Base-by-base conservation (phyloP, 1,284 basidiomycete species). In the Cryptococcus neoformans region DNA sequence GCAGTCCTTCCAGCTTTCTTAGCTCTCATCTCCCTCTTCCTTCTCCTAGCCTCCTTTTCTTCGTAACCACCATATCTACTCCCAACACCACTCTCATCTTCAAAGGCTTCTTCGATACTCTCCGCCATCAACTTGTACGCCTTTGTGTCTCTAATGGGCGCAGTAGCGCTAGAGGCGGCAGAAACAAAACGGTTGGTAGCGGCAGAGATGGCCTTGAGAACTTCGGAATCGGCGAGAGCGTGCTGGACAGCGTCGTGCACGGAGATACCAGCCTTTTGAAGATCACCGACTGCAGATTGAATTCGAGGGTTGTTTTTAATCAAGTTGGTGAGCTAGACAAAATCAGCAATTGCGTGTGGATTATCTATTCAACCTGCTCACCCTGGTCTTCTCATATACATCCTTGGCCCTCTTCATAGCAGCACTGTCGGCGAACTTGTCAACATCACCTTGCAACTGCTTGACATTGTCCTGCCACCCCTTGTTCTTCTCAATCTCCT, bases 221-320 rank as follows among this genome's bases (percentile, higher is more conserved):
- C 74, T 60, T 95, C 92, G 65, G 89, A 92, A 80, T 98, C 94
- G 68, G 96, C 91, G 54, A 98, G 82, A 17, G 95, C 92, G 69
- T 92, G 89, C 12, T 84, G 83, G 50, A 98, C 92, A 8, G 95
- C 95, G 75, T 98, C 94, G 47, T 90, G 88, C 60, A 98, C 89
- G 71, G 91, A 92, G 55, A 95, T 84, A 62, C 96, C 96, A 12
- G 87, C 84, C 74, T 89, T 90, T 70, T 85, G 87, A 56, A 99
- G 83, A 68, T 94, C 90, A 69, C 94, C 90, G 1, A 93, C 94
- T 0, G 94, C 95, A 0, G 89, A 89, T 56, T 89, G 85, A 57
- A 99, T 80, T 55, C 86, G 82, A 8, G 96, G 96, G 72, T 99
- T 99, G 79, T 97, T 91, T 81, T 97, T 91, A 62, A 99, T 96